Evolutionary conservation across 2,329 filamentous ascomycete species (phyloP).

Genomic region (Fusarium equiseti): DNA sequence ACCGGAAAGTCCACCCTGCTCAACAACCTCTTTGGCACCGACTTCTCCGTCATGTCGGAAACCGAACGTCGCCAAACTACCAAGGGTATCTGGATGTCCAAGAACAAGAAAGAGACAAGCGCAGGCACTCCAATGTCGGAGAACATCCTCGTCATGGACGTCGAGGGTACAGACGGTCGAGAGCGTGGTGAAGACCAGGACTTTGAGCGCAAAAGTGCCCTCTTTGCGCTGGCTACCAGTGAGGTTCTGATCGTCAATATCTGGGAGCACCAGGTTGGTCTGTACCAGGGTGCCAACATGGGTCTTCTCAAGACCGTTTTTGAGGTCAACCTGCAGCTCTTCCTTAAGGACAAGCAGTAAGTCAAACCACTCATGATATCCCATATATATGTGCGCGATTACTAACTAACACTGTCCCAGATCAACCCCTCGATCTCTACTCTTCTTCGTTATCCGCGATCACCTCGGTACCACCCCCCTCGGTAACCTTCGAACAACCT

Average conservation of each 20-base stretch:
- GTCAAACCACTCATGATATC: slow-evolving; percentile 48
- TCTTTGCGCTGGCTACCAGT: slow-evolving; percentile 96
- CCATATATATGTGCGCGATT: slow-evolving; percentile 8
- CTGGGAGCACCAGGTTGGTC: slow-evolving; percentile 97
- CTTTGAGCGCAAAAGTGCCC: slow-evolving; percentile 97
- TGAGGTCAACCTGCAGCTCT: slow-evolving; percentile 96
- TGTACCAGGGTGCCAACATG: slow-evolving; percentile 99
- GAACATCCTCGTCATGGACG: slow-evolving; percentile 99
- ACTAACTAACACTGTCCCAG: slow-evolving; percentile 59
- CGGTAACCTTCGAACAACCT: slow-evolving; percentile 87
- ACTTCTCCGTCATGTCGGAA: slow-evolving; percentile 98
- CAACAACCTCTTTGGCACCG: slow-evolving; percentile 94
- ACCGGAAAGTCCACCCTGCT: slow-evolving; percentile 98
- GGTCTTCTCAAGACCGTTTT: slow-evolving; percentile 98
- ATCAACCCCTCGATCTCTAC: slow-evolving; percentile 86
- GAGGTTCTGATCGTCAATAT: slow-evolving; percentile 99
- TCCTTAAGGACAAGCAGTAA: slow-evolving; percentile 93
- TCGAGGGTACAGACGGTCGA: slow-evolving; percentile 95
- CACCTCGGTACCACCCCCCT: slow-evolving; percentile 93
- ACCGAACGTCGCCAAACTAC: slow-evolving; percentile 94
- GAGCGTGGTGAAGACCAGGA: slow-evolving; percentile 98
- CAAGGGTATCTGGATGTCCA: slow-evolving; percentile 99
- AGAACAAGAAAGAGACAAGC: slow-evolving; percentile 80
- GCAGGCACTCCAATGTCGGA: slow-evolving; percentile 80
- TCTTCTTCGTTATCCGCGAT: slow-evolving; percentile 99